A percentile compares a stretch with the other conserved stretches of the same genome.
phyloP scores from a whole-genome alignment of 768 basidiomycete genomes.

The Mrakia frigida region DNA sequence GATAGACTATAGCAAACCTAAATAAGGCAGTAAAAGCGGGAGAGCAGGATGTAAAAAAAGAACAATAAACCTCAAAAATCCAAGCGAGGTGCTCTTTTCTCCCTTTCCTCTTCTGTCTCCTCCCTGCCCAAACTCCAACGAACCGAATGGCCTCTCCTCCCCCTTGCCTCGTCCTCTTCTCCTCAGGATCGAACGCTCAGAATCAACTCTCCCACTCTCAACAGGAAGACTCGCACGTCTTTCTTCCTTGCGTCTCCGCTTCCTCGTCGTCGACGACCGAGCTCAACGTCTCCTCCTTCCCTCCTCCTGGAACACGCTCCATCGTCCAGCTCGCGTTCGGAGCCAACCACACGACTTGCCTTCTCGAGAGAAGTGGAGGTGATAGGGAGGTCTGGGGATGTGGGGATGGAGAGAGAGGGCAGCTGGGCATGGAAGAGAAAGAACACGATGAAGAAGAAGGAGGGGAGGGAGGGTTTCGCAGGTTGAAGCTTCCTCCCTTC shows the following conservation, averaged over 20 bases:
- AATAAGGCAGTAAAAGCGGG: too few relatives aligned
- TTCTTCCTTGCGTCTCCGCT: neutral
- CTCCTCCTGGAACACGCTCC: neutral
- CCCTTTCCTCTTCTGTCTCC: too few relatives aligned
- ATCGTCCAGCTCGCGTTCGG: slow-evolving; percentile 9
- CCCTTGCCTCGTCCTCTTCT: neutral
- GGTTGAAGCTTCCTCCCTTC: neutral
- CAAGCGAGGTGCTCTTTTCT: too few relatives aligned
- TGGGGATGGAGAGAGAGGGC: neutral
- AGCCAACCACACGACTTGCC: slow-evolving; percentile 7
- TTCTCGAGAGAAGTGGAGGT: neutral
- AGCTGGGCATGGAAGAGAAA: neutral
- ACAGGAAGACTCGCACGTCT: neutral
- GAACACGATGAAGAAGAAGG: neutral
- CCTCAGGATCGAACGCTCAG: slow-evolving; percentile 13
- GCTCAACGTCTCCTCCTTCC: slow-evolving; percentile 1
- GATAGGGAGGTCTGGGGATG: neutral
- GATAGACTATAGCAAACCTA: too few relatives aligned
- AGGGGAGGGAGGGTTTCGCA: neutral
- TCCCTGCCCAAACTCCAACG: too few relatives aligned
- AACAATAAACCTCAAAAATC: too few relatives aligned
- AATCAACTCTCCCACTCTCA: slow-evolving; percentile 15
- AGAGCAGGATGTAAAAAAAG: too few relatives aligned
- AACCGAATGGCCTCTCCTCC: neutral
- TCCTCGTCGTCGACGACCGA: neutral